Evolutionary conservation across 306 rosid genomes (phyloP).

Genomic region (Oemleria cerasiformis): DNA sequence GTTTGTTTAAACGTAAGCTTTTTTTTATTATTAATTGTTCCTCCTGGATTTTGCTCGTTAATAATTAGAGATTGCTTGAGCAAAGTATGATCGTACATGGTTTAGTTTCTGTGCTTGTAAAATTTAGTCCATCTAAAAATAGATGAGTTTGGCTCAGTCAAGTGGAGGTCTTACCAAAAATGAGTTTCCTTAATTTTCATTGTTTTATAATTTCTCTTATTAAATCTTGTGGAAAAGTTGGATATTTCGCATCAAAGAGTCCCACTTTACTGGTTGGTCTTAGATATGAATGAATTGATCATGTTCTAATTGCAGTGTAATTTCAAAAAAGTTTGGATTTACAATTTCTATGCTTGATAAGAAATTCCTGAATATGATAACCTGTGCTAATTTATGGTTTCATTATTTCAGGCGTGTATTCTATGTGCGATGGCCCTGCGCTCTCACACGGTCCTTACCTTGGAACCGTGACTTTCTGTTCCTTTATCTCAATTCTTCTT

Average conservation of each 20-base stretch:
- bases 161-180: conserved; percentile 1
- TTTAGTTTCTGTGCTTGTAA: too few species aligned
- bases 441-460: conserved; percentile 97
- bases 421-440: conserved; percentile 85
- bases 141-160: neutral
- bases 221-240: neutral
- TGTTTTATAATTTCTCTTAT: neutral
- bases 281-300: conserved; percentile 1
- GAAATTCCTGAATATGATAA: neutral
- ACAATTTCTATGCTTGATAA: neutral
- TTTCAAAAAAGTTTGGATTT: neutral
- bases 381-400: conserved; percentile 9
- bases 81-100: neutral
- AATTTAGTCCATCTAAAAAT: neutral
- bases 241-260: neutral
- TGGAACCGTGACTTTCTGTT: conserved; percentile 83
- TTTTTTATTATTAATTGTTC: neutral
- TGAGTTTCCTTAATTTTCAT: neutral
- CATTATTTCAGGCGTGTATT: conserved; percentile 76
- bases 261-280: neutral
- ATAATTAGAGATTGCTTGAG: neutral
- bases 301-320: neutral
- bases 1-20: neutral
- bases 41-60: neutral
- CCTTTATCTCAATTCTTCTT: conserved; percentile 64